A percentile compares a stretch with the other conserved stretches of the same genome.
phyloP scores from a whole-genome alignment of 495 filamentous ascomycete genomes.

The Talaromyces wortmannii region DNA sequence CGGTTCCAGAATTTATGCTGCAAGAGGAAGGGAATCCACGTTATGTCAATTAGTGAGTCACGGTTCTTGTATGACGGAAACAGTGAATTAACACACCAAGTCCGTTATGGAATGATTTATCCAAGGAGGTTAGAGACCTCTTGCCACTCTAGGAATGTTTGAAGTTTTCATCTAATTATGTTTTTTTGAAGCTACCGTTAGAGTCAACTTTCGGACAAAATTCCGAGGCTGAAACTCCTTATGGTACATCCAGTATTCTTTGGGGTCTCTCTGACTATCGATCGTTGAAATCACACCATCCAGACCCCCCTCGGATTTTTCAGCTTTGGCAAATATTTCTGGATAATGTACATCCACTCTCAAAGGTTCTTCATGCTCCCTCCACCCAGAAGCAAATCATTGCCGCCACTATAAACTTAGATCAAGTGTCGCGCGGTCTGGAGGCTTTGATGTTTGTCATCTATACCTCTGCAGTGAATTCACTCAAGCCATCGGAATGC shows the following conservation, averaged over 20 bases:
- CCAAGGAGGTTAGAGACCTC: background rate
- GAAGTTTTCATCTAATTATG: background rate
- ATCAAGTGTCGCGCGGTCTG: conserved; percentile 18
- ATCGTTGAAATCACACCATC: conserved; percentile 38
- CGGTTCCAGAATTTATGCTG: background rate
- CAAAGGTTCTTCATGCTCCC: conserved; percentile 60
- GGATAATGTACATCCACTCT: conserved; percentile 57
- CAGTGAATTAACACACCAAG: background rate
- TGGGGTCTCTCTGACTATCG: conserved; percentile 50
- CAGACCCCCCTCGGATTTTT: conserved; percentile 59
- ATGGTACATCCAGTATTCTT: background rate
- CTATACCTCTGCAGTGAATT: conserved; percentile 29
- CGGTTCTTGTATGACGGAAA: background rate
- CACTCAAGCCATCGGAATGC: conserved; percentile 26
- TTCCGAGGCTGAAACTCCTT: background rate
- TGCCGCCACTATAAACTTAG: conserved; percentile 16
- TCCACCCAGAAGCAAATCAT: conserved; percentile 33
- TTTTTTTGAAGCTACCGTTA: background rate
- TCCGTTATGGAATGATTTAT: background rate
- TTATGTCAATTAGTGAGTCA: background rate
- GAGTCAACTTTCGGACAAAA: background rate
- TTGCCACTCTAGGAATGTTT: background rate
- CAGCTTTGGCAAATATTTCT: conserved; percentile 56
- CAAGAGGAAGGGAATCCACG: background rate
- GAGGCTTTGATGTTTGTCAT: conserved; percentile 38